Evolutionary conservation across 2,329 filamentous ascomycete species (phyloP), one percentile per base, ranked within the genome.

Genomic region (Nemania sp.): DNA sequence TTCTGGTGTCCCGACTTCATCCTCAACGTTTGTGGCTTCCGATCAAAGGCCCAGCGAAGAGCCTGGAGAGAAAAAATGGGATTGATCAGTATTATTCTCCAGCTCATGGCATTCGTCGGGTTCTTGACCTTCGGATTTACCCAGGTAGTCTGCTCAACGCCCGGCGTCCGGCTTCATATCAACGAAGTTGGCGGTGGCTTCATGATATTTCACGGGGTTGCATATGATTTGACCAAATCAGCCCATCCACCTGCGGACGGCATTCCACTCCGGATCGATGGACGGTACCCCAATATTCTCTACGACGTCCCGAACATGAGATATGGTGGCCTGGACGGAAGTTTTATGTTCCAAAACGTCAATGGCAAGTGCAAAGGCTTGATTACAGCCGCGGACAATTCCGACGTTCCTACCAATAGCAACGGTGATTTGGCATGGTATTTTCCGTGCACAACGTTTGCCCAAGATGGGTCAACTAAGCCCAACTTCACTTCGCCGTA

Each of bases 61-160:
- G 95, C 95, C 2, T 99, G 95, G 95, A 87, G 95, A 67, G 95
- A 99, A 75, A 99, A 99, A 83, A 96, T 99, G 82, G 95, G 95
- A 2, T 79, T 99, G 60, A 91, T 97, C 78, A 97, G 93, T 77
- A 87, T 99, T 72, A 99, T 99, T 73, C 73, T 97, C 34, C 73
- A 89, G 62, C 93, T 98, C 73, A 96, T 93, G 81, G 84, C 87
- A 10, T 87, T 93, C 72, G 94, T 99, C 49, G 95, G 95, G 72
- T 99, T 94, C 78, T 80, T 99, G 55, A 99, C 95, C 0, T 99
- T 99, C 71, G 95, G 95, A 46, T 99, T 99, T 77, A 98, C 91
- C 3, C 85, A 90, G 62, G 88, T 88, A 4, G 95, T 99, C 17
- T 99, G 95, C 75, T 87, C 90, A 15, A 76, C 79, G 2, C 88